These are phyloP conservation scores for Epichloe brachyelytri DNA, from an alignment of 2,329 filamentous ascomycete genomes.

Conservation along the genomic window DNA sequence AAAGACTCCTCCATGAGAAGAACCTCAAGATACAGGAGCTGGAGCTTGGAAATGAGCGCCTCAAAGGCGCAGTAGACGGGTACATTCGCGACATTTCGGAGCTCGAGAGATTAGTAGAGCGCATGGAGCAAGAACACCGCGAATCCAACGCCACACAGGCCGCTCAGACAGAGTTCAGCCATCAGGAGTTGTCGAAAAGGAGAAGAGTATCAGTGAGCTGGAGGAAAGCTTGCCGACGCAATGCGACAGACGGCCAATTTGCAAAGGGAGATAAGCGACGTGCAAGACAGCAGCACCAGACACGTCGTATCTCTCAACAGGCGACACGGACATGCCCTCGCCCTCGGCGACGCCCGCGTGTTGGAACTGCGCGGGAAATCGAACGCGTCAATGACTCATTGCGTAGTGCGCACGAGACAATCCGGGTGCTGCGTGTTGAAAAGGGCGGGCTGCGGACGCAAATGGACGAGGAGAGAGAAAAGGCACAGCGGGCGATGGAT, in stretches of 20 bases:
- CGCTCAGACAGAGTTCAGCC: slow-evolving; percentile 21
- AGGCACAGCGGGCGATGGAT: slow-evolving; percentile 32
- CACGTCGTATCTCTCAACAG: slow-evolving; percentile 24
- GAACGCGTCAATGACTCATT: slow-evolving; percentile 33
- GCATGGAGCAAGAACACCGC: slow-evolving; percentile 29
- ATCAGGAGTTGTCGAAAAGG: slow-evolving; percentile 23
- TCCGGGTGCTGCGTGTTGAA: slow-evolving; percentile 32
- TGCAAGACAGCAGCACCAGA: slow-evolving; percentile 21
- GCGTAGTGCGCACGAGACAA: slow-evolving; percentile 32
- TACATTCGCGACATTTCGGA: slow-evolving; percentile 42
- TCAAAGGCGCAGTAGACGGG: slow-evolving; percentile 37
- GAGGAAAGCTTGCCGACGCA: slow-evolving; percentile 31
- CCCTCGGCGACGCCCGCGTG: slow-evolving; percentile 37
- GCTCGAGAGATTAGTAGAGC: slow-evolving; percentile 37
- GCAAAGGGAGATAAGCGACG: slow-evolving; percentile 23
- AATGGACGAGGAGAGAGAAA: slow-evolving; percentile 24
- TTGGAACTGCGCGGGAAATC: slow-evolving; percentile 35
- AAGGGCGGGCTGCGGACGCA: slow-evolving; percentile 25
- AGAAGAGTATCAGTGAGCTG: slow-evolving; percentile 26
- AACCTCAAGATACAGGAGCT: slow-evolving; percentile 31
- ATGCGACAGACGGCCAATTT: slow-evolving; percentile 26
- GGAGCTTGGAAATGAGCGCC: slow-evolving; percentile 34
- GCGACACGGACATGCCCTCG: slow-evolving; percentile 33
- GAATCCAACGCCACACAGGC: slow-evolving; percentile 18
- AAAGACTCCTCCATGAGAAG: slow-evolving; percentile 22